A percentile compares a stretch with the other conserved stretches of the same genome.
phyloP scores from a whole-genome alignment of 768 basidiomycete genomes.

The Boletus fagicola region DNA sequence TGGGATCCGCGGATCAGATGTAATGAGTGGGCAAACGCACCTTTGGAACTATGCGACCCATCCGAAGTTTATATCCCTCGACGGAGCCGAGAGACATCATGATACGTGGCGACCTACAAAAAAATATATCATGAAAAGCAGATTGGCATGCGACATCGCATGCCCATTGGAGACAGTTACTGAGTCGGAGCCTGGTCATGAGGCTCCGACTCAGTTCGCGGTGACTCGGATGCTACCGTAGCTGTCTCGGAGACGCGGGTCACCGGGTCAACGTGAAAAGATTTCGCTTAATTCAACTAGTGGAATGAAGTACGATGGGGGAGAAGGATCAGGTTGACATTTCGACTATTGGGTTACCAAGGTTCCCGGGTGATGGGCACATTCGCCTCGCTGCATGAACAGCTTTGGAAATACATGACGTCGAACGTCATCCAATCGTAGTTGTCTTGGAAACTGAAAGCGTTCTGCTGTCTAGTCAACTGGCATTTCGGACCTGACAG shows the following conservation, averaged over 20 bases:
- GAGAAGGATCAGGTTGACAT: no score
- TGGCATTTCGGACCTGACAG: no score
- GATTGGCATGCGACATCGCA: background rate
- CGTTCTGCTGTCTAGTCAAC: no score
- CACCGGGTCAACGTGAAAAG: background rate
- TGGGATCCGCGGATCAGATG: background rate
- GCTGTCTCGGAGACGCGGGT: background rate
- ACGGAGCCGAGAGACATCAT: background rate
- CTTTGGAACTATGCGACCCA: background rate
- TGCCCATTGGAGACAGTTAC: background rate
- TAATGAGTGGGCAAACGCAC: background rate
- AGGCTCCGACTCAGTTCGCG: no score
- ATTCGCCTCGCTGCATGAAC: no score
- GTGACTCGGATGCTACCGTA: no score
- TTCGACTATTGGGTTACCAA: no score
- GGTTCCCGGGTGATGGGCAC: no score
- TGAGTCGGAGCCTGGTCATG: background rate
- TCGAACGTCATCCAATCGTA: no score
- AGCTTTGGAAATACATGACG: no score
- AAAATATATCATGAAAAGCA: background rate
- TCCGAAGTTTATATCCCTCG: constrained; percentile 6
- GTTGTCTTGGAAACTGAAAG: no score
- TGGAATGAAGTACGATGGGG: no score
- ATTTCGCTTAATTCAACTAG: background rate
- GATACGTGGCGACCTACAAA: background rate